phyloP scores from a whole-genome alignment of 1,284 basidiomycete species.

The Puccinia coronata region DNA sequence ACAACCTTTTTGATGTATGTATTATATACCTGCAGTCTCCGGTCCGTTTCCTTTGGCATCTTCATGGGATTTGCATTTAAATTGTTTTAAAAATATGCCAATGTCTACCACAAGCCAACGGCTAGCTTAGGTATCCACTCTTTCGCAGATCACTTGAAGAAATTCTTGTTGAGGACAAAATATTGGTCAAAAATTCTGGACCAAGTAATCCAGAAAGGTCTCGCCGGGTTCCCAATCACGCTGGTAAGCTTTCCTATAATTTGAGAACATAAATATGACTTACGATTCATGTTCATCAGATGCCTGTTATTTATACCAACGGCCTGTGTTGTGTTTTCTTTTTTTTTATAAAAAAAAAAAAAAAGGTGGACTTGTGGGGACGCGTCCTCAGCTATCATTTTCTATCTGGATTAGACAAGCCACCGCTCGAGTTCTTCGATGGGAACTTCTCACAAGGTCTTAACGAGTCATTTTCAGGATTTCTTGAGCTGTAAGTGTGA shows the following conservation, averaged over 20 bases:
- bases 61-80: neutral
- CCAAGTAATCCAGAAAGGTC: slow-evolving; percentile 35
- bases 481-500: slow-evolving; percentile 19
- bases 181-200: slow-evolving; percentile 45
- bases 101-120: slow-evolving; percentile 16
- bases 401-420: slow-evolving; percentile 27
- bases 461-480: slow-evolving; percentile 43
- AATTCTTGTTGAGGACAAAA: slow-evolving; percentile 16
- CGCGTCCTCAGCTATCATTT: slow-evolving; percentile 48
- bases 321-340: too few relatives aligned
- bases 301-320: too few relatives aligned
- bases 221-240: slow-evolving; percentile 35
- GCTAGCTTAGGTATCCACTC: neutral
- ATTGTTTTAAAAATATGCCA: neutral
- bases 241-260: too few relatives aligned
- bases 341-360: too few relatives aligned
- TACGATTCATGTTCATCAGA: neutral
- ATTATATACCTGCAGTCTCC: too few relatives aligned
- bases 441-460: slow-evolving; percentile 26
- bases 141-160: slow-evolving; percentile 1
- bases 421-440: slow-evolving; percentile 22
- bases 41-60: neutral
- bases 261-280: too few relatives aligned
- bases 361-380: slow-evolving; percentile 48
- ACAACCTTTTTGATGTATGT: slow-evolving; percentile 32